Conservation (phyloP, 345 rosid genomes). For the Iberis pinnata region DNA sequence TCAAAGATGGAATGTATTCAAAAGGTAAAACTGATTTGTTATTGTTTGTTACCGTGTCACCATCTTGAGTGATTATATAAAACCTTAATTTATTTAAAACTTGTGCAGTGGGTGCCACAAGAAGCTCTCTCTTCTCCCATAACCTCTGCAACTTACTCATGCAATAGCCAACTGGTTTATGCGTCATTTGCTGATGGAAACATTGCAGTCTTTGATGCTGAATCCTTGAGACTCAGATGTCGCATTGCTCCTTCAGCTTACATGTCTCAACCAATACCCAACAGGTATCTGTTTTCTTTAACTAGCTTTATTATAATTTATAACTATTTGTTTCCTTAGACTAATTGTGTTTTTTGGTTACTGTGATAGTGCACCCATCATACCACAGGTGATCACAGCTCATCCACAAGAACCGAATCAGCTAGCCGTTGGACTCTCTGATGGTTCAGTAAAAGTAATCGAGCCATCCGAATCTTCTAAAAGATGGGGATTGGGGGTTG, state of each 20-base stretch:
- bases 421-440: conserved; percentile 66
- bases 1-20: conserved; percentile 56
- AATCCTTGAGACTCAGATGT: conserved; percentile 64
- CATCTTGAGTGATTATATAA: no score
- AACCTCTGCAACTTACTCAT: conserved; percentile 69
- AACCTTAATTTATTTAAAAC: background rate
- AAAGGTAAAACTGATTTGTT: conserved; percentile 36
- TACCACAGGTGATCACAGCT: conserved; percentile 68
- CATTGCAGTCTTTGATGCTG: conserved; percentile 79
- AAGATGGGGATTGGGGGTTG: conserved; percentile 74
- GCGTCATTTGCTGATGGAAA: conserved; percentile 71
- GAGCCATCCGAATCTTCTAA: conserved; percentile 72
- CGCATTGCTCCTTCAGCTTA: conserved; percentile 69
- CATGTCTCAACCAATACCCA: conserved; percentile 45
- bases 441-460: conserved; percentile 74
- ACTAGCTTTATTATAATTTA: background rate
- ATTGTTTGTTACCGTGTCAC: background rate
- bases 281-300: conserved; percentile 36
- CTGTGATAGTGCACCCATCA: conserved; percentile 50
- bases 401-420: conserved; percentile 75
- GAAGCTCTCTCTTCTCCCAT: conserved; percentile 63
- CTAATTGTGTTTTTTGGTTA: background rate
- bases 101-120: conserved; percentile 82
- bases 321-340: background rate
- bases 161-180: conserved; percentile 74